Percentiles rank a stretch among this genome's conserved stretches.
phyloP scores from a whole-genome alignment of 768 basidiomycete genomes.

The Phaffia australis region DNA sequence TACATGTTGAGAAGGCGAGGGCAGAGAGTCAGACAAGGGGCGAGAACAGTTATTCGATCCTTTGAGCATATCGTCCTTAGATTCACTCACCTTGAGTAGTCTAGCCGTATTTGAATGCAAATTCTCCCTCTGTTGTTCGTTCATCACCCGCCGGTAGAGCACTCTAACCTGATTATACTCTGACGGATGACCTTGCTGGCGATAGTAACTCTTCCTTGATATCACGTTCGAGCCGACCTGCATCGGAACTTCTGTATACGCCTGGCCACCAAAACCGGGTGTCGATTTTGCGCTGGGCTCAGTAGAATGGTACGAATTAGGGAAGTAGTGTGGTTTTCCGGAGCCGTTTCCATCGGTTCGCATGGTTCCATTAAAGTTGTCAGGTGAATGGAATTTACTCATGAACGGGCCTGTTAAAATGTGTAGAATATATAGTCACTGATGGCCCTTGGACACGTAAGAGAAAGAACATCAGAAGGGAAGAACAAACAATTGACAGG shows the following conservation, averaged over 20 bases:
- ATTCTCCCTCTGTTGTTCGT: slow-evolving; percentile 31
- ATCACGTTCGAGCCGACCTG: slow-evolving; percentile 34
- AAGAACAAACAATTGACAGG: slow-evolving; percentile 20
- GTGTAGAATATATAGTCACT: slow-evolving; percentile 13
- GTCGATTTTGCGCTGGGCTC: slow-evolving; percentile 26
- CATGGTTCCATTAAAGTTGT: slow-evolving; percentile 36
- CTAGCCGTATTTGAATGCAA: slow-evolving; percentile 35
- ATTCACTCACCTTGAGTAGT: slow-evolving; percentile 31
- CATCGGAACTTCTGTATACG: slow-evolving; percentile 30
- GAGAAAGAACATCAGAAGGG: slow-evolving; percentile 11
- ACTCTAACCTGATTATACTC: slow-evolving; percentile 37
- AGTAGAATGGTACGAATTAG: slow-evolving; percentile 26
- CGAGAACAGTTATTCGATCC: no score
- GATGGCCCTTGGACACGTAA: not conserved
- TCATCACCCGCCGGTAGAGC: slow-evolving; percentile 35
- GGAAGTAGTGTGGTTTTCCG: slow-evolving; percentile 31
- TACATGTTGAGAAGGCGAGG: not conserved
- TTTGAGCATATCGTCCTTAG: no score
- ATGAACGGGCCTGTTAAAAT: no score
- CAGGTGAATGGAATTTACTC: slow-evolving; percentile 34
- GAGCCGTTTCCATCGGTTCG: slow-evolving; percentile 32
- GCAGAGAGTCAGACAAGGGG: not conserved
- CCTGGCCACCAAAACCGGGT: slow-evolving; percentile 29
- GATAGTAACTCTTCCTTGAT: slow-evolving; percentile 32
- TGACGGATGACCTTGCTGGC: slow-evolving; percentile 33